Conservation (phyloP, 768 basidiomycete genomes). For the Krasilnikovozyma curviuscula region DNA sequence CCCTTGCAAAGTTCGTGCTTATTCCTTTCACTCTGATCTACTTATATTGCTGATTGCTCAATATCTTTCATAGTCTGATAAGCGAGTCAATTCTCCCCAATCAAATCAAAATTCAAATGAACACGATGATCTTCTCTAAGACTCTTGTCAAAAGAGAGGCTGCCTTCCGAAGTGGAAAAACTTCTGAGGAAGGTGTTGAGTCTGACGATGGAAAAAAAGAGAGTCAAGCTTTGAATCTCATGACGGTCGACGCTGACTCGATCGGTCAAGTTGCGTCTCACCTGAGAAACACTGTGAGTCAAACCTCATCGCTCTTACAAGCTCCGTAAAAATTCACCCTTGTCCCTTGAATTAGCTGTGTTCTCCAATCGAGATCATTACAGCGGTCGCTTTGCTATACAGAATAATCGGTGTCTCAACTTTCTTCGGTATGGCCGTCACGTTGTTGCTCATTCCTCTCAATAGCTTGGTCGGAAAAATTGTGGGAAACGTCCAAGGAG, state of each 20-base stretch:
- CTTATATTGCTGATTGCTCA: not conserved
- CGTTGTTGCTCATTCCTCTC: not conserved
- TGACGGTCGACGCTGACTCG: slow-evolving; percentile 5
- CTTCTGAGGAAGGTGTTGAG: not conserved
- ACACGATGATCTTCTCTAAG: slow-evolving; percentile 1
- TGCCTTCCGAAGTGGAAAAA: too few species aligned
- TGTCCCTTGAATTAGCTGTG: too few species aligned
- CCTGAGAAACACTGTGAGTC: slow-evolving; percentile 2
- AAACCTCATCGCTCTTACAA: too few species aligned
- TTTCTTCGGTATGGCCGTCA: slow-evolving; percentile 1
- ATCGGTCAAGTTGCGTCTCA: not conserved
- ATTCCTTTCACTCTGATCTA: too few species aligned
- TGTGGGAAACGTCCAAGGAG: slow-evolving; percentile 1
- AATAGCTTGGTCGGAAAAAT: slow-evolving; percentile 3
- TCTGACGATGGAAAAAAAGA: not conserved
- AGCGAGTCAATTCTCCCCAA: not conserved
- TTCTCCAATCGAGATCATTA: too few species aligned
- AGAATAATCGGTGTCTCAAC: slow-evolving; percentile 2
- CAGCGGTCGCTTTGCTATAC: not conserved
- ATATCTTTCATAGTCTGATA: not conserved
- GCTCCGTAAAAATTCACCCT: too few species aligned
- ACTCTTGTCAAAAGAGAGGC: slow-evolving; percentile 1
- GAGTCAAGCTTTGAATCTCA: slow-evolving; percentile 1
- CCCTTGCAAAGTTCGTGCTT: too few species aligned
- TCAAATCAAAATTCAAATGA: slow-evolving; percentile 1